Conservation (phyloP, 2,329 filamentous ascomycete genomes). For the Helotiales sp. region DNA sequence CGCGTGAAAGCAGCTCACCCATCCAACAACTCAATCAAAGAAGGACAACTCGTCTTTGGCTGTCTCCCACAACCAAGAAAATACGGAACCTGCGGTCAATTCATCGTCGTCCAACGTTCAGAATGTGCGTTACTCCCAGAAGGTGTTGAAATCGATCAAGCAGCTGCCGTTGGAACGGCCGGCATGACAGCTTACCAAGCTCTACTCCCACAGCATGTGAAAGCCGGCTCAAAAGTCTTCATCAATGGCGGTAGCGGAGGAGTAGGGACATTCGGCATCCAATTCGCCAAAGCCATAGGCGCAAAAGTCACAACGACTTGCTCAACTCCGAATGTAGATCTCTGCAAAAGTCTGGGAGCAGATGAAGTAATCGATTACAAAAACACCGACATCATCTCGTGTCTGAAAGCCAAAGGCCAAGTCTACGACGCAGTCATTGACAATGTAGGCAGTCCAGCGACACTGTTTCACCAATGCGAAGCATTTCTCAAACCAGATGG, state of each 20-base stretch:
- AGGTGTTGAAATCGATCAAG: slow-evolving; percentile 47
- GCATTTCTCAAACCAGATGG: slow-evolving; percentile 9
- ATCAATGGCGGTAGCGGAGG: slow-evolving; percentile 71
- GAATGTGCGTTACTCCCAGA: slow-evolving; percentile 46
- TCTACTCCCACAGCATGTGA: slow-evolving; percentile 50
- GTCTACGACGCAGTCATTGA: slow-evolving; percentile 17
- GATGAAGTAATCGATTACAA: slow-evolving; percentile 30
- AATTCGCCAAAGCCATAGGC: slow-evolving; percentile 65
- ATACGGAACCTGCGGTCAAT: slow-evolving; percentile 10
- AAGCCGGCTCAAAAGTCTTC: slow-evolving; percentile 59
- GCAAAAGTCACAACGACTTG: slow-evolving; percentile 64
- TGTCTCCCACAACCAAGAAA: slow-evolving; percentile 34
- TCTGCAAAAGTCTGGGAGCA: slow-evolving; percentile 63
- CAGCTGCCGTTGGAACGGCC: slow-evolving; percentile 48
- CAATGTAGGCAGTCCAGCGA: slow-evolving; percentile 8
- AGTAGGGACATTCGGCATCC: slow-evolving; percentile 62
- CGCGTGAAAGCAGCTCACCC: slow-evolving; percentile 40
- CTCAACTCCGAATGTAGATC: slow-evolving; percentile 58
- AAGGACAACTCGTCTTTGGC: slow-evolving; percentile 51
- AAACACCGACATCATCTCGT: background rate
- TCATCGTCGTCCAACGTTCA: slow-evolving; percentile 29
- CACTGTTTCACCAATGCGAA: slow-evolving; percentile 9
- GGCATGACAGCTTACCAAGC: slow-evolving; percentile 47
- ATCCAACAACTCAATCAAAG: slow-evolving; percentile 42
- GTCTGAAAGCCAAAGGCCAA: slow-evolving; percentile 11